phyloP scores from a whole-genome alignment of 257 asterid species.

The Primulina eburnea region DNA sequence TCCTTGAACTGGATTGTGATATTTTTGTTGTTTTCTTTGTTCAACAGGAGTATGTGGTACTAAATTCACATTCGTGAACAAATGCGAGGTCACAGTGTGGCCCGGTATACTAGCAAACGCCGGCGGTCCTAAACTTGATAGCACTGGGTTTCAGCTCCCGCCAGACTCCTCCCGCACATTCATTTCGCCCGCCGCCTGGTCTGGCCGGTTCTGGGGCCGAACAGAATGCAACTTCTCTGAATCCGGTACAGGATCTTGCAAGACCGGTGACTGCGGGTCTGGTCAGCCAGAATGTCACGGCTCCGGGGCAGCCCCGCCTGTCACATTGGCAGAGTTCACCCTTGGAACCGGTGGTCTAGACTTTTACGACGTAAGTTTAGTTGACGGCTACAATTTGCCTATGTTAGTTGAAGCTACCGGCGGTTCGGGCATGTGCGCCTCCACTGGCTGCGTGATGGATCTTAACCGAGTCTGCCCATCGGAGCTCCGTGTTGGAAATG shows the following conservation, averaged over 20 bases:
- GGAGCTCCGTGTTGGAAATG: slow-evolving; percentile 39
- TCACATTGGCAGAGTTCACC: slow-evolving; percentile 54
- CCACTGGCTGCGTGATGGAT: slow-evolving; percentile 60
- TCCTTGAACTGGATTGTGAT: neutral
- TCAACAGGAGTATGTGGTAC: slow-evolving; percentile 43
- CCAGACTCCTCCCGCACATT: slow-evolving; percentile 38
- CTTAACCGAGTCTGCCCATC: slow-evolving; percentile 51
- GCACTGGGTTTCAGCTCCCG: slow-evolving; percentile 55
- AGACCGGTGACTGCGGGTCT: slow-evolving; percentile 50
- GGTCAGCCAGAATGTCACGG: slow-evolving; percentile 51
- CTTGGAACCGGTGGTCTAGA: slow-evolving; percentile 48
- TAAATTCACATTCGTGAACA: slow-evolving; percentile 54
- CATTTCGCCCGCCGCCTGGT: slow-evolving; percentile 53
- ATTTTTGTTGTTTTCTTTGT: neutral
- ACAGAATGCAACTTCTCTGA: slow-evolving; percentile 45
- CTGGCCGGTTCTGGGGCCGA: slow-evolving; percentile 57
- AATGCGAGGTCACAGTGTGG: slow-evolving; percentile 53
- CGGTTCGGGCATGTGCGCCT: slow-evolving; percentile 55
- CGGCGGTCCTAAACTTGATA: slow-evolving; percentile 44
- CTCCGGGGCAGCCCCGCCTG: slow-evolving; percentile 57
- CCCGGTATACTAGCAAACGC: slow-evolving; percentile 57
- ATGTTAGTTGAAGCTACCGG: slow-evolving; percentile 47
- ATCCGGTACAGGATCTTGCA: slow-evolving; percentile 42
- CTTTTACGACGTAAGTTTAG: slow-evolving; percentile 55
- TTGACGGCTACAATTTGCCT: slow-evolving; percentile 53